Evolutionary conservation across 2,329 filamentous ascomycete genomes (phyloP).

Genomic region (Penicillium griseofulvum): DNA sequence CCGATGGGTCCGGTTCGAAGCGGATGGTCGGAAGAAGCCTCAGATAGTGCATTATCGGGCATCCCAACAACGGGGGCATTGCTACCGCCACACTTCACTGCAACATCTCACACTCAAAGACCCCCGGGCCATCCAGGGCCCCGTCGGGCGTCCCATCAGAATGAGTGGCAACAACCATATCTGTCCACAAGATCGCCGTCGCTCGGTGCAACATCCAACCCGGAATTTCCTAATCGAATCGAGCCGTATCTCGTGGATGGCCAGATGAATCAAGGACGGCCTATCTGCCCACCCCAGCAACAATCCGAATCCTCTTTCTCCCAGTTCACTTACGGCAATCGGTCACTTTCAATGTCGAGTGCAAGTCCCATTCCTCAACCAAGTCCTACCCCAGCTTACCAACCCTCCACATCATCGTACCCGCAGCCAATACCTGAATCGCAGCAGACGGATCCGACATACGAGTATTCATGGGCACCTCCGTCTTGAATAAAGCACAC

Average conservation of each 20-base stretch:
- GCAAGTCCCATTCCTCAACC: conserved; percentile 6
- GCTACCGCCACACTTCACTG: conserved; percentile 26
- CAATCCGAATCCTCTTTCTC: conserved; percentile 21
- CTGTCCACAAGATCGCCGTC: conserved; percentile 28
- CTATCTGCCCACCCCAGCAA: conserved; percentile 15
- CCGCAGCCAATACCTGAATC: not conserved
- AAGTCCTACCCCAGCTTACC: conserved; percentile 9
- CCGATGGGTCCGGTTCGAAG: conserved; percentile 1
- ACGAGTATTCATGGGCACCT: conserved; percentile 16
- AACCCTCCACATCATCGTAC: conserved; percentile 7
- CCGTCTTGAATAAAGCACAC: conserved; percentile 6
- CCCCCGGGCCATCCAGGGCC: conserved; percentile 25
- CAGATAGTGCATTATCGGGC: conserved; percentile 10
- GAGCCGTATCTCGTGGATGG: conserved; percentile 24
- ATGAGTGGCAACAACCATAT: conserved; percentile 30
- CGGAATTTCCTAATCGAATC: conserved; percentile 26
- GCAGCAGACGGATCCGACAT: conserved; percentile 14
- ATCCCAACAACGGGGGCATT: conserved; percentile 18
- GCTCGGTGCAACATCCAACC: conserved; percentile 27
- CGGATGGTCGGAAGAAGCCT: conserved; percentile 23
- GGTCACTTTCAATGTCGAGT: conserved; percentile 16
- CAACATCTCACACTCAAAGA: conserved; percentile 19
- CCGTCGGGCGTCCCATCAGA: conserved; percentile 26
- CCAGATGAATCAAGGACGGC: conserved; percentile 11
- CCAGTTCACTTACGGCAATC: conserved; percentile 18